phyloP scores from a whole-genome alignment of 148 eudicot genomes.

The Pharnaceum exiguum region DNA sequence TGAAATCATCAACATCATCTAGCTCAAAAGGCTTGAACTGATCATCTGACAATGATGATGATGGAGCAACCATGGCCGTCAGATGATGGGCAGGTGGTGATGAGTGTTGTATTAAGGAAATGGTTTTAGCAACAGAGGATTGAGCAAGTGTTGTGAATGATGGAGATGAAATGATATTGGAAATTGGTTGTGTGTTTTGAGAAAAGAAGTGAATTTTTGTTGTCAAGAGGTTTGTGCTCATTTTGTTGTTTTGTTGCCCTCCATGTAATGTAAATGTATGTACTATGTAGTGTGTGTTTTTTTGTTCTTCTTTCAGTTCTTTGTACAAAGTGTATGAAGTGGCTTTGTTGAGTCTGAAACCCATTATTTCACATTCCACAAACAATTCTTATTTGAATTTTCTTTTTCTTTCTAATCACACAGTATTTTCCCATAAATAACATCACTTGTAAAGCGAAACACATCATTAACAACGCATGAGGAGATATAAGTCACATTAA shows the following conservation, averaged over 20 bases:
- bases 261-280: no score
- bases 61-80: constrained; percentile 2
- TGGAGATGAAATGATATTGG: not conserved
- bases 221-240: not conserved
- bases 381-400: no score
- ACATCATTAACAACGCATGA: no score
- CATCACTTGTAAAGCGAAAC: no score
- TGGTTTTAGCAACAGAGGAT: not conserved
- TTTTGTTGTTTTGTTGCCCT: not conserved
- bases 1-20: constrained; percentile 54
- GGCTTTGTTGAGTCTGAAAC: constrained; percentile 2
- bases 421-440: no score
- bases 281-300: no score
- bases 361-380: no score
- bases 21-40: constrained; percentile 36
- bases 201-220: not conserved
- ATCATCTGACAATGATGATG: constrained; percentile 10
- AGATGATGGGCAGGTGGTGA: constrained; percentile 8
- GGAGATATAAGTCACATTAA: no score
- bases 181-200: not conserved
- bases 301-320: no score
- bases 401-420: no score
- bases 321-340: no score
- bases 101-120: constrained; percentile 9
- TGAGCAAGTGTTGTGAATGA: not conserved